These are phyloP conservation scores for Neoscytalidium dimidiatum DNA, from an alignment of 2,329 filamentous ascomycete genomes.

Conservation along the genomic window DNA sequence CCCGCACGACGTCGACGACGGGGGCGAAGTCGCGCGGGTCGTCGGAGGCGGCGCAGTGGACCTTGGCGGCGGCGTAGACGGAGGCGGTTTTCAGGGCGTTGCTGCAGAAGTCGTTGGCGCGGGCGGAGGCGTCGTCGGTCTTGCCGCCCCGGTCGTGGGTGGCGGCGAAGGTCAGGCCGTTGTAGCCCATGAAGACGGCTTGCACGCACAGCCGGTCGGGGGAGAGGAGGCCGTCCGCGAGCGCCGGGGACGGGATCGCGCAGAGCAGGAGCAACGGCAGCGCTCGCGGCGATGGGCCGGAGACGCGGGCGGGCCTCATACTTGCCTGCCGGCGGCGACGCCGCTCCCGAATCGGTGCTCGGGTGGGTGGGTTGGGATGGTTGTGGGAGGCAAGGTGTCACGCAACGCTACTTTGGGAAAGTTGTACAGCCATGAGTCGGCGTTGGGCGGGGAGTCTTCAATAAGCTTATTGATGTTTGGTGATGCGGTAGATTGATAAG, in stretches of 20 bases:
- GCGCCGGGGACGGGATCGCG: neutral
- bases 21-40: neutral
- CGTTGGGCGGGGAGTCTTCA: neutral
- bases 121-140: neutral
- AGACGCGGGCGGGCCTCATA: neutral
- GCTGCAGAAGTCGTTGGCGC: neutral
- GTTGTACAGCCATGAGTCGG: conserved; percentile 4
- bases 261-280: neutral
- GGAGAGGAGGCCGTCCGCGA: neutral
- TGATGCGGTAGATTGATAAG: conserved; percentile 11
- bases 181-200: conserved; percentile 6
- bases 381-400: neutral
- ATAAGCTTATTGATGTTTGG: neutral
- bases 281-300: neutral
- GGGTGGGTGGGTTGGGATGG: neutral
- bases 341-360: no score
- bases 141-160: neutral
- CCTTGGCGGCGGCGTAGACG: neutral
- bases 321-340: no score
- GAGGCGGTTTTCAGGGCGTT: neutral
- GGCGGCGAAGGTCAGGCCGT: neutral
- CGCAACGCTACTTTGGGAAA: neutral
- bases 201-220: conserved; percentile 9
- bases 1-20: neutral
- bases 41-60: conserved; percentile 1